Base-by-base conservation (phyloP, 2,329 filamentous ascomycete genomes). In the Ophiosphaerella korrae region DNA sequence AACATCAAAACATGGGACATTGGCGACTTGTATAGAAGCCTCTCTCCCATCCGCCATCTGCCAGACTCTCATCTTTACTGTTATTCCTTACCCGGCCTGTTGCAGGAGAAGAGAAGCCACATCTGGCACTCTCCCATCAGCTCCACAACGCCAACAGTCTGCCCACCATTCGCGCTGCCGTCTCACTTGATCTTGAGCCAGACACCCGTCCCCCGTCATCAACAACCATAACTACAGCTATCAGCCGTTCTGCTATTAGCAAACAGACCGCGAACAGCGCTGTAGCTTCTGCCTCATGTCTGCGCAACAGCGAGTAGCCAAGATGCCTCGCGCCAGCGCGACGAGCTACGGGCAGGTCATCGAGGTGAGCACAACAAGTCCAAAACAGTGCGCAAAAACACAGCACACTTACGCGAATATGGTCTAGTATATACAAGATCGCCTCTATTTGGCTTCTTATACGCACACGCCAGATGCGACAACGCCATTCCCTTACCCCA, bases 371-470 rank as follows among this genome's bases (percentile, higher is more conserved):
- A 58, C 53, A 60, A 58, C 58, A 63, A 51, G 45, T 53, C 51
- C 62, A 60, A 57, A 66, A 64, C 58, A 66, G 57, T 47, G 56
- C 60, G 42, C 48, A 40, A n/a, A 38, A 45, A 36, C n/a, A 33
- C 16, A 41, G 26, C 34, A 31, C 53, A 43, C 57, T 58, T 39
- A 66, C 45, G 42, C 50, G 36, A 21, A 24, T 21, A 31, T 12
- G 29, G 41, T 47, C 42, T 55, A 66, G 59, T 64, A 64, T 54
- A 61, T 60, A 48, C 52, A 69, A 96, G 94, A 97, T 78, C 91
- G 93, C 50, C 83, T 99, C 43, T 99, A 97, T 74, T 87, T 99
- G 61, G 94, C 91, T 61, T 92, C 93, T 34, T 99, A 97, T 75
- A 85, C 89, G 45, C 87, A 90, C 60, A 80, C 89, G 41, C 94